phyloP scores from a whole-genome alignment of 2,329 filamentous ascomycete genomes.

The Colletotrichum orchidophilum region DNA sequence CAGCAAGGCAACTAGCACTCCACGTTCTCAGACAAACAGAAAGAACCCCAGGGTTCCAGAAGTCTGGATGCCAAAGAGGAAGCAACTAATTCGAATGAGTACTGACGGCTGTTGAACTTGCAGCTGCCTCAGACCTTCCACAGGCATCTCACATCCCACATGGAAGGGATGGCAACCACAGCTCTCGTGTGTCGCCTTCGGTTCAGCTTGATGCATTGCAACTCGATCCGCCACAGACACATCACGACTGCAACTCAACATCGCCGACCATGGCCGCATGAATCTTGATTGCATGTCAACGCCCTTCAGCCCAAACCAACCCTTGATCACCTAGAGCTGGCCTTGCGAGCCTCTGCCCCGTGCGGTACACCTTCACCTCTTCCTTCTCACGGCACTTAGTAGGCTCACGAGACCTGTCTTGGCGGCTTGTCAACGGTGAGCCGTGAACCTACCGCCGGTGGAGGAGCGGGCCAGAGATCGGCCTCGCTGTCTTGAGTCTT shows the following conservation, averaged over 20 bases:
- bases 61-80: neutral
- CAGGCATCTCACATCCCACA: neutral
- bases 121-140: neutral
- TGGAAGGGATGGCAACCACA: neutral
- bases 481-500: slow-evolving; percentile 5
- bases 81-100: neutral
- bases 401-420: neutral
- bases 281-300: neutral
- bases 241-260: neutral
- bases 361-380: neutral
- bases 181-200: neutral
- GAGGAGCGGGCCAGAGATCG: slow-evolving; percentile 11
- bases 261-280: slow-evolving; percentile 10
- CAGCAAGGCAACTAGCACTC: neutral
- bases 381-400: neutral
- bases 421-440: neutral
- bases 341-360: slow-evolving; percentile 25
- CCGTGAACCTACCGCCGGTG: neutral
- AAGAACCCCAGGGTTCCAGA: neutral
- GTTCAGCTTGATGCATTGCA: slow-evolving; percentile 8
- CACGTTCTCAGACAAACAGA: neutral
- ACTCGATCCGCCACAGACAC: neutral
- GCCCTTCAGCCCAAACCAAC: neutral
- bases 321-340: neutral
- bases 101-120: neutral